Evolutionary conservation across 129 eudicot genomes (phyloP).

Genomic region (Pseudognaphalium luteoalbum): DNA sequence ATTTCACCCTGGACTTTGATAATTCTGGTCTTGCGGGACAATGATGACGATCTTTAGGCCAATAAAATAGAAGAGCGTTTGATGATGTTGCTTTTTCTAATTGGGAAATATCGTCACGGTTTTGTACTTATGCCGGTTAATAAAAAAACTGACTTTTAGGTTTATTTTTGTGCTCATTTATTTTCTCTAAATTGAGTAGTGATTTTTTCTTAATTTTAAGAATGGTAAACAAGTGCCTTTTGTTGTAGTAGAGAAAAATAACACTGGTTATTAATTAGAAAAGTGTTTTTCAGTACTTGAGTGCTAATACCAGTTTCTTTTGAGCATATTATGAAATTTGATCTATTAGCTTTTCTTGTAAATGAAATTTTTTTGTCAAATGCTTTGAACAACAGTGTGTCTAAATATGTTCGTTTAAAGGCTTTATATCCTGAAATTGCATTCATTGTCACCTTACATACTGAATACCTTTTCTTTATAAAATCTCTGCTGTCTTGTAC

Average conservation of each 20-base stretch:
- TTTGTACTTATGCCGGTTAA: background rate
- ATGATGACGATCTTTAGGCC: background rate
- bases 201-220: background rate
- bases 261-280: background rate
- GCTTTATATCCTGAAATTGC: background rate
- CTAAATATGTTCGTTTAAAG: background rate
- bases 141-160: background rate
- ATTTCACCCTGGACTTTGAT: background rate
- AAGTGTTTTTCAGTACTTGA: background rate
- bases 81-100: background rate
- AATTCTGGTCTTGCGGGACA: background rate
- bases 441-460: background rate
- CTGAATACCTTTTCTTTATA: background rate
- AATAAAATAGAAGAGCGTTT: background rate
- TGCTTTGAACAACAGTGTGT: background rate
- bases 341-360: background rate
- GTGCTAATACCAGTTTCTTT: background rate
- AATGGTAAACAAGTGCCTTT: background rate
- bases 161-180: background rate
- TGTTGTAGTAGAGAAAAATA: background rate
- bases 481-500: background rate
- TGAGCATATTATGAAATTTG: background rate
- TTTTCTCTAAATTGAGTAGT: background rate
- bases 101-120: background rate
- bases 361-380: background rate